Percentiles rank a stretch among this genome's conserved stretches.
Evolutionary conservation across 1,139 yeast species (phyloP).

Genomic region (Saccharomycopsis hybrid): DNA sequence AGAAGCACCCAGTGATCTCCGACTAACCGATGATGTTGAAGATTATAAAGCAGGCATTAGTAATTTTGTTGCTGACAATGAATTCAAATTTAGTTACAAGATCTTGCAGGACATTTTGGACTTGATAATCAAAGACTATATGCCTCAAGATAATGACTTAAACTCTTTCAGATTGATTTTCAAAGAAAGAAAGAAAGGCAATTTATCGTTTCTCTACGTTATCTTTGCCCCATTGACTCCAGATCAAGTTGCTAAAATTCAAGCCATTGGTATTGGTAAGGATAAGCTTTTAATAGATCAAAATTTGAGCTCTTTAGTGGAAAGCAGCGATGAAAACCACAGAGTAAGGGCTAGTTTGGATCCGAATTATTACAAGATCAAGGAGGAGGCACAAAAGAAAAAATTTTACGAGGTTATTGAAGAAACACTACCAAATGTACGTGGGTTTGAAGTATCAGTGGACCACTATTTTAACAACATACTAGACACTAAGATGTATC

Average conservation of each 20-base stretch:
- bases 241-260: conserved; percentile 28
- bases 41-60: background rate
- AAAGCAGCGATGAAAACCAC: conserved; percentile 11
- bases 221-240: conserved; percentile 34
- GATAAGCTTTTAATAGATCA: conserved; percentile 7
- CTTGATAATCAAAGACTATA: background rate
- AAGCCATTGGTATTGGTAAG: conserved; percentile 23
- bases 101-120: conserved; percentile 16
- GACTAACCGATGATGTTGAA: too few species aligned
- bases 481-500: conserved; percentile 20
- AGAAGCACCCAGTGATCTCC: background rate
- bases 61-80: conserved; percentile 2
- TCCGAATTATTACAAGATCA: conserved; percentile 7
- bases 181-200: conserved; percentile 4
- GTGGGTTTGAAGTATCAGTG: conserved; percentile 25
- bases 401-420: conserved; percentile 25
- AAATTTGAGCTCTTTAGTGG: background rate
- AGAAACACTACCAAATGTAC: conserved; percentile 18
- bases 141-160: background rate
- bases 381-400: conserved; percentile 22
- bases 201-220: conserved; percentile 27
- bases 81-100: conserved; percentile 15
- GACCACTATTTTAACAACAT: conserved; percentile 26
- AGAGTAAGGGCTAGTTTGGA: conserved; percentile 8
- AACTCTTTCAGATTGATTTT: conserved; percentile 14